These are phyloP conservation scores for Panellus pusillus DNA, from an alignment of 768 basidiomycete genomes.

Conservation along the genomic window DNA sequence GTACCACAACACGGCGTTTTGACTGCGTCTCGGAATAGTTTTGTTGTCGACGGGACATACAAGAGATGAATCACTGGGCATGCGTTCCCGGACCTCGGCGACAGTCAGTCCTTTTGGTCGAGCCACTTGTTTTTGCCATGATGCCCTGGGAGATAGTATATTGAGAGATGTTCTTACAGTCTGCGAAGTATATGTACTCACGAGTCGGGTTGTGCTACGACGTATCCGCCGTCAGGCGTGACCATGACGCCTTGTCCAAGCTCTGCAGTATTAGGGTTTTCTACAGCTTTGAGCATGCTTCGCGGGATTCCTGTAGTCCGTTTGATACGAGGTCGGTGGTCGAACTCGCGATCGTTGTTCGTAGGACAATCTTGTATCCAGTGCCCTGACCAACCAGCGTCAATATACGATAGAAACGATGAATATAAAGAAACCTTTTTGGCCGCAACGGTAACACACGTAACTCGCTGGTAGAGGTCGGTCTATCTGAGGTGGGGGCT, in stretches of 20 bases:
- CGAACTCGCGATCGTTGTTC: constrained; percentile 93
- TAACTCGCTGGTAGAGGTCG: constrained; percentile 91
- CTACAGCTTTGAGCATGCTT: constrained; percentile 95
- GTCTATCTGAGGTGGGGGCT: constrained; percentile 53
- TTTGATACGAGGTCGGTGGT: constrained; percentile 93
- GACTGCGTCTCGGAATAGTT: constrained; percentile 91
- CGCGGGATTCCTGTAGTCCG: constrained; percentile 97
- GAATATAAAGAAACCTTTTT: constrained; percentile 69
- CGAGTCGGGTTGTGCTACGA: constrained; percentile 96
- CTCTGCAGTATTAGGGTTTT: constrained; percentile 72
- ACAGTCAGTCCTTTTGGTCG: constrained; percentile 79
- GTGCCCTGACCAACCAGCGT: constrained; percentile 62
- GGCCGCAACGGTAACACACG: constrained; percentile 97
- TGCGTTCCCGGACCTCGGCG: constrained; percentile 85
- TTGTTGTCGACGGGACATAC: constrained; percentile 91
- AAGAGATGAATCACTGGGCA: constrained; percentile 75
- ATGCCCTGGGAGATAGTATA: constrained; percentile 52
- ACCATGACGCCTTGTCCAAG: constrained; percentile 93
- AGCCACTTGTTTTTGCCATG: constrained; percentile 92
- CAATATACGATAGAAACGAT: neutral
- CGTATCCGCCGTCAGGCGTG: constrained; percentile 97
- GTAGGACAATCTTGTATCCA: constrained; percentile 99
- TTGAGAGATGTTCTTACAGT: no score
- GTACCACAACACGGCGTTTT: constrained; percentile 94
- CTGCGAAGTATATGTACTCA: constrained; percentile 42